These are phyloP conservation scores for Teratosphaeria destructans DNA, from an alignment of 2,329 filamentous ascomycete species.

Conservation along the genomic window DNA sequence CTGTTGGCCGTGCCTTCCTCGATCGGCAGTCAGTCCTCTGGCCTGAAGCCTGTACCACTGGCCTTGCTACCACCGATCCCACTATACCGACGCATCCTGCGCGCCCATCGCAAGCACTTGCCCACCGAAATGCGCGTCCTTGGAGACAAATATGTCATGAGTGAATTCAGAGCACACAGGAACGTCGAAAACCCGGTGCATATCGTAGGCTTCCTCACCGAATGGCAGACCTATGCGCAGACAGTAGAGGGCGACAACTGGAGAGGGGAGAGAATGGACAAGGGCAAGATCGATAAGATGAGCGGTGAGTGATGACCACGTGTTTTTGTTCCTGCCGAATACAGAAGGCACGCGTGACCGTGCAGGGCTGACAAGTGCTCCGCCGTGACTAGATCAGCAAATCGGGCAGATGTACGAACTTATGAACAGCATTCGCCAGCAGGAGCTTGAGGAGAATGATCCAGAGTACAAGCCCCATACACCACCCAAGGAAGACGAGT, in stretches of 20 bases:
- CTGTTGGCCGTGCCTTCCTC: conserved; percentile 24
- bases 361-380: not conserved
- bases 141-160: conserved; percentile 87
- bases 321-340: not conserved
- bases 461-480: conserved; percentile 14
- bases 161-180: conserved; percentile 77
- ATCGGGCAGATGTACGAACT: conserved; percentile 88
- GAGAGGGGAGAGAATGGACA: conserved; percentile 76
- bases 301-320: conserved; percentile 51
- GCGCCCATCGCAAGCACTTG: conserved; percentile 73
- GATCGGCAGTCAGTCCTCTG: conserved; percentile 21
- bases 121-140: conserved; percentile 64
- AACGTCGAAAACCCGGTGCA: conserved; percentile 84
- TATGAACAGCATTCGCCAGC: conserved; percentile 66
- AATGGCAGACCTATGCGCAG: conserved; percentile 86
- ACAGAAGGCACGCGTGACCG: not conserved
- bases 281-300: conserved; percentile 80
- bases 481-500: conserved; percentile 3
- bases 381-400: conserved; percentile 61
- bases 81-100: conserved; percentile 77
- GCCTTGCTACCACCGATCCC: conserved; percentile 79
- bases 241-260: conserved; percentile 79
- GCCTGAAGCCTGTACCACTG: conserved; percentile 29
- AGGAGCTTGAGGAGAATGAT: conserved; percentile 39
- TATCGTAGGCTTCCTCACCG: conserved; percentile 87